A percentile compares a stretch with the other conserved stretches of the same genome.
Evolutionary conservation across 139 green algal species (phyloP).

Genomic region (Marvania coccoides): DNA sequence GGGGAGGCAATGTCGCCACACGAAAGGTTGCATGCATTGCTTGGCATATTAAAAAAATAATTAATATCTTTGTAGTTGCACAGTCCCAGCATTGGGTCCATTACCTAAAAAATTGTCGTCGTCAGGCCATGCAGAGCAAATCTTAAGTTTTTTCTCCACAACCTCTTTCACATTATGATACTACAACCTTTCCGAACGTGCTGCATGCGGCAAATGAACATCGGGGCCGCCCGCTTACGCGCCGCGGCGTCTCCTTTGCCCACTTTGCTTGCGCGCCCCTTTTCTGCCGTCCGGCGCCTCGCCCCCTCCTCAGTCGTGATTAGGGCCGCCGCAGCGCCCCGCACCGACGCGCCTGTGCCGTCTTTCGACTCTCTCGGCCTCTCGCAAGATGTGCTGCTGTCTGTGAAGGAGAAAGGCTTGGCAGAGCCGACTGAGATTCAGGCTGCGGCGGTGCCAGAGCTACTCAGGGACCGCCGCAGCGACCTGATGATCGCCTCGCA

Average conservation of each 20-base stretch:
- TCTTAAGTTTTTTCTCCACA: no score
- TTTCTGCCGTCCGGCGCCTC: background rate
- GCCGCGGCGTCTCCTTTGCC: background rate
- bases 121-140: no score
- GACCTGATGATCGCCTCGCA: conserved; percentile 84
- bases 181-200: background rate
- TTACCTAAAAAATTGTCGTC: no score
- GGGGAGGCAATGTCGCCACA: no score
- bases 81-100: no score
- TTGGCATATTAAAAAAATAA: no score
- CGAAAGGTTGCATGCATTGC: no score
- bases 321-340: background rate
- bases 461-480: conserved; percentile 35
- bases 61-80: no score
- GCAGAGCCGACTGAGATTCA: conserved; percentile 80
- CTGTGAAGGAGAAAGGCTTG: conserved; percentile 50
- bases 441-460: conserved; percentile 55
- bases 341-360: background rate
- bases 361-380: conserved; percentile 48
- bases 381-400: conserved; percentile 29
- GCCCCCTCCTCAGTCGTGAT: background rate
- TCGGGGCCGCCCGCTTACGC: background rate
- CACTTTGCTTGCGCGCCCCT: no score
- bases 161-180: no score
- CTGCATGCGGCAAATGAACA: background rate